phyloP scores from a whole-genome alignment of 2,329 filamentous ascomycete genomes.

The Epichloe uncinata region DNA sequence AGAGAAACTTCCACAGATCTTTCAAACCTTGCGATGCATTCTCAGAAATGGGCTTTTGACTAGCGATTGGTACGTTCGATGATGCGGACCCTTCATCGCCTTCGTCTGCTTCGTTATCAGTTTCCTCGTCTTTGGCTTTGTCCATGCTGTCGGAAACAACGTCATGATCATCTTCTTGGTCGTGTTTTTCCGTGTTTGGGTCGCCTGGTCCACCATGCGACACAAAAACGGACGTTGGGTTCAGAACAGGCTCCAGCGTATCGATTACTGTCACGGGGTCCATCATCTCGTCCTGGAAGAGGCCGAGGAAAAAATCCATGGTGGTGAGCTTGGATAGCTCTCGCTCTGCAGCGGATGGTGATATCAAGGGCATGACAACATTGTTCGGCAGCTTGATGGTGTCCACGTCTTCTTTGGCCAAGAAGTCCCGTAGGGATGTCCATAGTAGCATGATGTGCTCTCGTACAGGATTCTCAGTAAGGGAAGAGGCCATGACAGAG shows the following conservation, averaged over 20 bases:
- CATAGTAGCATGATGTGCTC: constrained; percentile 46
- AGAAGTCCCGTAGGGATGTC: constrained; percentile 41
- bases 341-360: constrained; percentile 67
- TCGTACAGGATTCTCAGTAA: constrained; percentile 37
- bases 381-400: constrained; percentile 66
- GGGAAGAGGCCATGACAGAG: constrained; percentile 37
- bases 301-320: constrained; percentile 86
- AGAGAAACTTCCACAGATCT: constrained; percentile 77
- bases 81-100: constrained; percentile 3
- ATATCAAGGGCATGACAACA: constrained; percentile 76
- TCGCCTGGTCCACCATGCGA: constrained; percentile 9
- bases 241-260: constrained; percentile 80
- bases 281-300: constrained; percentile 72
- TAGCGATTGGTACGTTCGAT: neutral
- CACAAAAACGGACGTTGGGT: constrained; percentile 47
- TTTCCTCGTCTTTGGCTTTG: neutral
- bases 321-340: constrained; percentile 89
- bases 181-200: neutral
- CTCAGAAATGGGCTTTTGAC: constrained; percentile 32
- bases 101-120: neutral
- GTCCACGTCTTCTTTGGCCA: constrained; percentile 26
- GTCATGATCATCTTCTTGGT: neutral
- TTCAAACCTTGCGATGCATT: constrained; percentile 45
- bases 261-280: constrained; percentile 81
- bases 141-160: neutral